Conservation (phyloP, 768 basidiomycete species). For the Suillus bovinus region DNA sequence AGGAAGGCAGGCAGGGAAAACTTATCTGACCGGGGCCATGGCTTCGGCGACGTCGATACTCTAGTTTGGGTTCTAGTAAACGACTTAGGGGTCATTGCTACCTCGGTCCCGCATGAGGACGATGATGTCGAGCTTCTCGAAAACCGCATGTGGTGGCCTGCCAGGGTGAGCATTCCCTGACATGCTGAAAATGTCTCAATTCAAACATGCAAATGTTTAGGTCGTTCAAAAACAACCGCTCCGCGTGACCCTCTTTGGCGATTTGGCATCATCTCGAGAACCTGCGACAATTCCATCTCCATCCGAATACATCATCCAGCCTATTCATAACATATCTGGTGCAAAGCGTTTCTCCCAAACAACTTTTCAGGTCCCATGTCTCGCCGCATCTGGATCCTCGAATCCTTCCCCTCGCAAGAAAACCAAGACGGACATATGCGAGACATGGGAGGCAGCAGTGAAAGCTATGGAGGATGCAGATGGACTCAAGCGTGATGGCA, state of each 20-base stretch:
- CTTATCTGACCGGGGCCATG: constrained; percentile 11
- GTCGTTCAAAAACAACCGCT: constrained; percentile 29
- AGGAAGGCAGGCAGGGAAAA: constrained; percentile 16
- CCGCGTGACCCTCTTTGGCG: constrained; percentile 33
- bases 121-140: constrained; percentile 22
- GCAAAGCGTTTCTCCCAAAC: constrained; percentile 44
- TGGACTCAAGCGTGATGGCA: constrained; percentile 46
- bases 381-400: constrained; percentile 5
- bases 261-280: constrained; percentile 27
- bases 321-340: constrained; percentile 36
- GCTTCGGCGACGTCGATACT: constrained; percentile 32
- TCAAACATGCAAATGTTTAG: constrained; percentile 12
- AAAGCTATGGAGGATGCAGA: constrained; percentile 44
- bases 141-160: constrained; percentile 68
- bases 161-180: constrained; percentile 44
- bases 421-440: constrained; percentile 27
- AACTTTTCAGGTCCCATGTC: constrained; percentile 31
- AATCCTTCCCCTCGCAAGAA: constrained; percentile 47
- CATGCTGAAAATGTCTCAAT: constrained; percentile 9
- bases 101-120: constrained; percentile 24
- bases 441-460: constrained; percentile 50
- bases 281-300: constrained; percentile 31
- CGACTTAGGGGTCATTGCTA: constrained; percentile 34
- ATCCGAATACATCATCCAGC: constrained; percentile 41
- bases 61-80: constrained; percentile 58